Evolutionary conservation across 2,329 filamentous ascomycete genomes (phyloP).

Genomic region (Scedosporium boydii): DNA sequence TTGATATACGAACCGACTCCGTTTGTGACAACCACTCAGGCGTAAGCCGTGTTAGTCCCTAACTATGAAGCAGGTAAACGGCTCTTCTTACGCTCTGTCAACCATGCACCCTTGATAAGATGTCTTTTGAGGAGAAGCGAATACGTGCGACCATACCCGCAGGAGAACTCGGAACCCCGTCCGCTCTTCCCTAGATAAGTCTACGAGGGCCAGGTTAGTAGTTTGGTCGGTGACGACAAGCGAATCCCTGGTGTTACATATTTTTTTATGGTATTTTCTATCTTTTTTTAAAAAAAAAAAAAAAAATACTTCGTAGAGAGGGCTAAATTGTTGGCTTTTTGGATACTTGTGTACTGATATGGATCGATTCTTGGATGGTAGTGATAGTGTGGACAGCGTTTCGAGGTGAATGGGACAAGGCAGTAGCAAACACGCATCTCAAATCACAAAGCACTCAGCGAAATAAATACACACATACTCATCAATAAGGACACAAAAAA

Average conservation of each 20-base stretch:
- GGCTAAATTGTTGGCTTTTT: too few species aligned
- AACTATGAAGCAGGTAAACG: background rate
- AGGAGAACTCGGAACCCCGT: background rate
- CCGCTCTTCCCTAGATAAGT: background rate
- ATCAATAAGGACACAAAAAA: background rate
- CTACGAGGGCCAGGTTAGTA: background rate
- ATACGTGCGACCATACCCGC: background rate
- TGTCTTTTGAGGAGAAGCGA: background rate
- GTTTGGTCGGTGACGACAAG: too few species aligned
- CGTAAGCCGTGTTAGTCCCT: too few species aligned
- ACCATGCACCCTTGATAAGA: background rate
- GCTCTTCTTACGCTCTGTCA: background rate
- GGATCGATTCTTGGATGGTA: too few species aligned
- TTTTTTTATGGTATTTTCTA: background rate
- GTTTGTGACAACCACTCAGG: too few species aligned
- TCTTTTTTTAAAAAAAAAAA: background rate
- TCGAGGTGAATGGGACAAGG: too few species aligned
- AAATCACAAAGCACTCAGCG: too few species aligned
- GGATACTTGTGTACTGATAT: too few species aligned
- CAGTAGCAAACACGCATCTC: too few species aligned
- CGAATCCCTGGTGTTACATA: background rate
- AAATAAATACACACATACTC: background rate
- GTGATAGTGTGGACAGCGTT: too few species aligned
- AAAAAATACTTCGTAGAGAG: too few species aligned
- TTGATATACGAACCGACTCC: too few species aligned